Evolutionary conservation across 2,329 filamentous ascomycete species (phyloP).

Genomic region (Diaporthe ampelina): DNA sequence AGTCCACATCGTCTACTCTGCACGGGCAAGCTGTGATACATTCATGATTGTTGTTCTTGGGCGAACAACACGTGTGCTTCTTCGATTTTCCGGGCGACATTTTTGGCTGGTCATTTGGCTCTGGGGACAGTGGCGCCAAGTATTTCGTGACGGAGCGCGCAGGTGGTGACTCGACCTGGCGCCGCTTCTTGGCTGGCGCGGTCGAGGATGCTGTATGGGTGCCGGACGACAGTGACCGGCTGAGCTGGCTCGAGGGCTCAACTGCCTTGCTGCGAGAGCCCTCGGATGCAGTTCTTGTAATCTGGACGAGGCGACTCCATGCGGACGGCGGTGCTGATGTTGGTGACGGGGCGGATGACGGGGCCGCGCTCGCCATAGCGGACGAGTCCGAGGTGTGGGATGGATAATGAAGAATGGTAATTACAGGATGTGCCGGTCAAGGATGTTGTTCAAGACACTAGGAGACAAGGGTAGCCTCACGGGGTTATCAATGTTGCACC

Average conservation of each 20-base stretch:
- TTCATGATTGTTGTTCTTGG: neutral
- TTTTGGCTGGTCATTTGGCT: neutral
- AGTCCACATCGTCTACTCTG: conserved; percentile 31
- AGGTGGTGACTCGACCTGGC: conserved; percentile 7
- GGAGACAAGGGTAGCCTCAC: neutral
- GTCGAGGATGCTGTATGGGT: neutral
- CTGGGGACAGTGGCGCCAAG: neutral
- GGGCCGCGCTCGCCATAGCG: conserved; percentile 5
- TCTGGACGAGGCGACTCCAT: conserved; percentile 39
- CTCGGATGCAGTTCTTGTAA: conserved; percentile 36
- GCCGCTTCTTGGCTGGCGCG: conserved; percentile 25
- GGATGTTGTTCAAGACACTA: neutral
- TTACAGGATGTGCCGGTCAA: neutral
- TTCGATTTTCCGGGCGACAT: neutral
- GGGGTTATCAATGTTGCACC: neutral
- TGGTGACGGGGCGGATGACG: neutral
- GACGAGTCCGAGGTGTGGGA: no score
- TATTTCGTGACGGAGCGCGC: neutral
- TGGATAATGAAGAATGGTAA: neutral
- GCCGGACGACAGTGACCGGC: neutral
- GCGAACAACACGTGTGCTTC: neutral
- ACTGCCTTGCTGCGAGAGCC: conserved; percentile 33
- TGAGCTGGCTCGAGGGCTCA: neutral
- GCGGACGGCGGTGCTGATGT: conserved; percentile 26
- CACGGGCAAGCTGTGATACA: conserved; percentile 33